Conservation (phyloP, 2,329 filamentous ascomycete species). For the Ophiostoma sp. region DNA sequence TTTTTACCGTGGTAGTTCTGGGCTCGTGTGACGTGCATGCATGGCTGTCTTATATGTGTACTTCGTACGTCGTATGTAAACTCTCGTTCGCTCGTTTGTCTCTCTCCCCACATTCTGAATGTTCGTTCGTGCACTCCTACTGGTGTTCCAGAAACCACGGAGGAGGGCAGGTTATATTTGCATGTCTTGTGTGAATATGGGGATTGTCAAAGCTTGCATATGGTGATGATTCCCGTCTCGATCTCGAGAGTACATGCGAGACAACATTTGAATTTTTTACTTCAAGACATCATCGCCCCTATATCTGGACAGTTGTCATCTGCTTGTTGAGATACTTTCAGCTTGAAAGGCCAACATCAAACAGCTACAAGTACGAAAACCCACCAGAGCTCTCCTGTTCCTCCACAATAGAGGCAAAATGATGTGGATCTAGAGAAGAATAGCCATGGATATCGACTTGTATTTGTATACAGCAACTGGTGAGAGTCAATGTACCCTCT, state of each 20-base stretch:
- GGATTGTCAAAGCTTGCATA: neutral
- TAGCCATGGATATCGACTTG: neutral
- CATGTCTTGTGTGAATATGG: neutral
- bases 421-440: neutral
- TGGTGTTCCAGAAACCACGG: neutral
- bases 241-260: neutral
- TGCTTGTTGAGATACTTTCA: neutral
- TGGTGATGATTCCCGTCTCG: neutral
- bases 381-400: neutral
- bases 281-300: neutral
- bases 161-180: neutral
- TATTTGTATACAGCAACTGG: neutral
- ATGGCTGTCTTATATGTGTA: neutral
- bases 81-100: neutral
- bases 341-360: neutral
- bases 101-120: neutral
- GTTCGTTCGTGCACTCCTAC: neutral
- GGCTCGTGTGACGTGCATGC: constrained; percentile 9
- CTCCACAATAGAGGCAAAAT: neutral
- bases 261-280: neutral
- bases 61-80: neutral
- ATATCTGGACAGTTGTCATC: neutral
- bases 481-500: neutral
- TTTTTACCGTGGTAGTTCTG: neutral
- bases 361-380: neutral